Base-by-base conservation (phyloP, 164 flowering plant genomes). In the Saururus chinensis region DNA sequence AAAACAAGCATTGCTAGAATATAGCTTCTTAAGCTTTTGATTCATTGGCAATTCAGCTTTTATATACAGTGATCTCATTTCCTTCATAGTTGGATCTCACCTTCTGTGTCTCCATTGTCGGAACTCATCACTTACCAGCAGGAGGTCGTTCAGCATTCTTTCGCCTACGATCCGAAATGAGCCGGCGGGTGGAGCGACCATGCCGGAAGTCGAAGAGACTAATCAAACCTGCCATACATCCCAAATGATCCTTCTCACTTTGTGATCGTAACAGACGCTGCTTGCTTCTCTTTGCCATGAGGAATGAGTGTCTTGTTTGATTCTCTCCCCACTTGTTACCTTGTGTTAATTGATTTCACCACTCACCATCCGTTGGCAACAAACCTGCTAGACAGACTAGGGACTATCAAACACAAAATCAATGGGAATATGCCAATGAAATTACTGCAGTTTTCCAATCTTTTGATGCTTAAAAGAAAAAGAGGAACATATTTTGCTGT, bases 141-240 rank as follows among this genome's bases (percentile, higher is more conserved):
- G 6, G 59, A 61, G 62, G 61, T 58, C 70, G 70, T 53, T 57
- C 78, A 71, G 41, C 64, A 64, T 65, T 73, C 45, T 75, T 74
- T 62, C 64, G 73, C 69, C 70, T 80, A 59, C 69, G 79, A 68
- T 87, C 89, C 23, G 81, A 58, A 37, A 92, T 75, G 70, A 89
- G 68, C 68, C 74, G 85, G 57, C 68, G 82, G 52, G 80, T 72
- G 8, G 80, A 49, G 24, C 82, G 88, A 63, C 81, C 80, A 21
- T 81, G 82, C 53, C 90, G 87, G 65, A 85, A 85, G 64, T 87
- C 86, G 66, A 92, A 83, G 49, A 85, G 76, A 67, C 78, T 83
- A 40, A 89, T 84, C 70, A 87, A 71, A 26, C 96, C 83, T 78
- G 79, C 74, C 77, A 92, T 82, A 64, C 98, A 92, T 35, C 96